Evolutionary conservation across 108 stramenopile species (phyloP), one percentile per base, ranked within the genome.

Genomic region (Conticribra guillardii): DNA sequence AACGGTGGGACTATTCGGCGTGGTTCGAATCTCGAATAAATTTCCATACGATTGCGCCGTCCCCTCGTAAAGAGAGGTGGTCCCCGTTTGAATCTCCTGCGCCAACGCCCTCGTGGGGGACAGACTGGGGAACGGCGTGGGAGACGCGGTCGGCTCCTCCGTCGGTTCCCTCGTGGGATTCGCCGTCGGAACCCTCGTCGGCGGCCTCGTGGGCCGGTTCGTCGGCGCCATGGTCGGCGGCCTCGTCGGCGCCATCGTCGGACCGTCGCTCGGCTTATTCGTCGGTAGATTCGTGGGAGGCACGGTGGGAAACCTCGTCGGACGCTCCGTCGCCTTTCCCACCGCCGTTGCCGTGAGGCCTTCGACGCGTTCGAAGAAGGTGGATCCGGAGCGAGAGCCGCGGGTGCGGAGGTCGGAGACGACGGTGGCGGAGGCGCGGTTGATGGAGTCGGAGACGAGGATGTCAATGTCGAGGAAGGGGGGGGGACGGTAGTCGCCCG

Each of bases 401-500:
- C 44, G 22, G 27, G 44, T 16, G 26, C 27, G 41, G 1, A 62
- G 22, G 24, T 22, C 47, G 16, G 3, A 14, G 33, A 26, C 27
- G 0, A 62, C 46, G 16, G 2, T 30, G 14, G 26, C 27, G 18
- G 41, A 27, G 3, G 41, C 44, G n/a, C 26, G 23, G 41, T 62
- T 62, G 61, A 62, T 62, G 18, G 34, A 41, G 21, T 62, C 45
- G 16, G 44, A 41, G 0, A 62, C 15, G 19, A 62, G 23, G 0
- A 24, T 3, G 29, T 62, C 61, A 2, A 48, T 4, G 5, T 62
- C 29, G 17, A 11, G 5, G 1, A 3, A 16, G 15, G 61, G 61
- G 26, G 61, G 61, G 5, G 61, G 61, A 2, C 61, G 61, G 23
- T 62, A 62, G 44, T 47, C 45, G 0, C 44, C 45, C 9, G 45